Conservation (phyloP, 139 green algal genomes). For the Chlamydomonas sphaeroides region DNA sequence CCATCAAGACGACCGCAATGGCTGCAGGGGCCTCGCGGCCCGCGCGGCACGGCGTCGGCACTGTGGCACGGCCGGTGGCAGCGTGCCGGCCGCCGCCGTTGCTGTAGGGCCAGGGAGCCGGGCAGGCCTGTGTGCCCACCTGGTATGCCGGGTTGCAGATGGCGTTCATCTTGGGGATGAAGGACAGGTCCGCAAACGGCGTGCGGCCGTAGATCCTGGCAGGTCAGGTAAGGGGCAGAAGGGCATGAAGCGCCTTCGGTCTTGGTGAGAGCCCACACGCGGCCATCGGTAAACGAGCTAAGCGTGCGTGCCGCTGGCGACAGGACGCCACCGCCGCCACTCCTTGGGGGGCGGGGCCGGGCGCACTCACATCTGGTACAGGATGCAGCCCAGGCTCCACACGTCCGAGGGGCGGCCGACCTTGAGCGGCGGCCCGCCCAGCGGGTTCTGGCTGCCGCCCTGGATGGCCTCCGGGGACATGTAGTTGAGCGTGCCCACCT, state of each 20-base stretch:
- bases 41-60: not conserved
- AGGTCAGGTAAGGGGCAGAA: not conserved
- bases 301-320: too few relatives aligned
- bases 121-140: too few relatives aligned
- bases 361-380: slow-evolving; percentile 92
- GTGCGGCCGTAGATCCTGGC: slow-evolving; percentile 82
- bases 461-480: slow-evolving; percentile 97
- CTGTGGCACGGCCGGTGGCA: too few relatives aligned
- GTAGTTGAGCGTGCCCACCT: slow-evolving; percentile 98
- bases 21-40: too few relatives aligned
- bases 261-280: too few relatives aligned
- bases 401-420: slow-evolving; percentile 92
- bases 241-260: not conserved
- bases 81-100: too few relatives aligned
- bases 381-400: slow-evolving; percentile 91
- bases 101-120: too few relatives aligned
- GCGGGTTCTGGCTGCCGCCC: slow-evolving; percentile 79
- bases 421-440: slow-evolving; percentile 75
- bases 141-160: slow-evolving; percentile 45
- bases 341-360: too few relatives aligned
- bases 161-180: slow-evolving; percentile 88
- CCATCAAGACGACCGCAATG: too few relatives aligned
- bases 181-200: slow-evolving; percentile 83
- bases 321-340: too few relatives aligned
- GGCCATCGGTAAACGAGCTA: too few relatives aligned